Base-by-base conservation (phyloP, 768 basidiomycete species). In the Glaciozyma martinii region DNA sequence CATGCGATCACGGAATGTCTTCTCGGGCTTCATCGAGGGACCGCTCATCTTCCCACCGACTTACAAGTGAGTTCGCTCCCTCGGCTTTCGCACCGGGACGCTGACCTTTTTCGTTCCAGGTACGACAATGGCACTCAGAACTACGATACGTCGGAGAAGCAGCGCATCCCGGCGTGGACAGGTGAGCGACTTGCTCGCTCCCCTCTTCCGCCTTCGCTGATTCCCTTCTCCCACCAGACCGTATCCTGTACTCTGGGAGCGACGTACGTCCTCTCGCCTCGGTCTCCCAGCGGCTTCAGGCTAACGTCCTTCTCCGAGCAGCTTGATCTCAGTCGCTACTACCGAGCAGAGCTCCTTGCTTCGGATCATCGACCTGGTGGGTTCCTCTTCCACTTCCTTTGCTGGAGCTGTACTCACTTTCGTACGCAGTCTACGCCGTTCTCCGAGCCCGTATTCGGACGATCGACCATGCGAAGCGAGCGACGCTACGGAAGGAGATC, bases 91-190 rank as follows among this genome's bases (percentile, higher is more conserved):
- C 42, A 10, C 33, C 21, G n/a, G 25, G 59, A 27, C 37, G 67
- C 72, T 58, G 70, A 58, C 13, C 43, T 33, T 6, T n/a, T 3
- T 7, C 3, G 4, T 6, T 5, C 23, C 13, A 60, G 49, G 46
- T 77, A 76, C 65, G 78, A 78, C 65, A 76, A 76, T 56, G 77
- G 77, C 2, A 76, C 91, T 13, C 87, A 95, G 67, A 80, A 81
- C 56, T 99, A 97, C 75, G 95, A 99, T 76, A 88, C 90, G 19
- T 89, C 90, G 74, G 95, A 98, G 77, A 99, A 98, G 79, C 84
- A 86, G 82, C 83, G 95, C 30, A 87, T 95, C 74, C 95, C 95
- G 8, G 90, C 94, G 23, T 98, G 93, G 93, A 98, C 94, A 72
- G 91, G 91, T 91, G 62, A 65, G 82, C 68, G 32, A 59, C 46